Evolutionary conservation across 2,329 filamentous ascomycete species (phyloP).

Genomic region (Trichoderma koningiopsis): DNA sequence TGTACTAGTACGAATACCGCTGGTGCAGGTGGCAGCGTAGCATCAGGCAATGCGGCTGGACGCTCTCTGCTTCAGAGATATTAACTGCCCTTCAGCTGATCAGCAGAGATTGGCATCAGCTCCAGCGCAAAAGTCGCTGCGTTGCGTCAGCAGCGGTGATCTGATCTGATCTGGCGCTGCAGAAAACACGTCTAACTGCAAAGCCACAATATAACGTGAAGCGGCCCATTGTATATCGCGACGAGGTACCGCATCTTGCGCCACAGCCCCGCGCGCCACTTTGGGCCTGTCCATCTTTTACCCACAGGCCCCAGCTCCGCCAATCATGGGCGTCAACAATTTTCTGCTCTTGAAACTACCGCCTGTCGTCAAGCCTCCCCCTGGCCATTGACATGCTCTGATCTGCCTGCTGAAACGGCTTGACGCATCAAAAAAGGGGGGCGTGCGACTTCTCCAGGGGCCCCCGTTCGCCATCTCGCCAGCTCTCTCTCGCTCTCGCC

Average conservation of each 20-base stretch:
- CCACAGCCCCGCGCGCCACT: conserved; percentile 18
- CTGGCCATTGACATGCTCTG: conserved; percentile 10
- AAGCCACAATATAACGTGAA: background rate
- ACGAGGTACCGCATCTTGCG: background rate
- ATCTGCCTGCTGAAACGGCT: conserved; percentile 24
- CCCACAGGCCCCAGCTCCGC: background rate
- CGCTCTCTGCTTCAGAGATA: background rate
- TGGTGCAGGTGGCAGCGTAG: background rate
- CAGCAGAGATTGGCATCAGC: background rate
- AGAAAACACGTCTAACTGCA: background rate
- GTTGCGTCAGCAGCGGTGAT: background rate
- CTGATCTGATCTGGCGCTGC: background rate
- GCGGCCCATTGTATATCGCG: background rate
- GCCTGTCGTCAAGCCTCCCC: conserved; percentile 4
- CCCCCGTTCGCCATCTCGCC: conserved; percentile 22
- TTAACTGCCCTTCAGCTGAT: background rate
- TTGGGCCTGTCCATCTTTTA: background rate
- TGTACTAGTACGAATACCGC: background rate
- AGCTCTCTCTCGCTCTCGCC: conserved; percentile 20
- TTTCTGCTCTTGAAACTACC: background rate
- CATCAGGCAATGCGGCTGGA: background rate
- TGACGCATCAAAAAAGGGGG: conserved; percentile 21
- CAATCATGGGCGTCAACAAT: conserved; percentile 5
- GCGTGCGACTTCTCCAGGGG: conserved; percentile 11
- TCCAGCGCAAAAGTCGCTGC: background rate